Evolutionary conservation across 177 flowering plant genomes (phyloP).

Genomic region (Vitis hybrid): DNA sequence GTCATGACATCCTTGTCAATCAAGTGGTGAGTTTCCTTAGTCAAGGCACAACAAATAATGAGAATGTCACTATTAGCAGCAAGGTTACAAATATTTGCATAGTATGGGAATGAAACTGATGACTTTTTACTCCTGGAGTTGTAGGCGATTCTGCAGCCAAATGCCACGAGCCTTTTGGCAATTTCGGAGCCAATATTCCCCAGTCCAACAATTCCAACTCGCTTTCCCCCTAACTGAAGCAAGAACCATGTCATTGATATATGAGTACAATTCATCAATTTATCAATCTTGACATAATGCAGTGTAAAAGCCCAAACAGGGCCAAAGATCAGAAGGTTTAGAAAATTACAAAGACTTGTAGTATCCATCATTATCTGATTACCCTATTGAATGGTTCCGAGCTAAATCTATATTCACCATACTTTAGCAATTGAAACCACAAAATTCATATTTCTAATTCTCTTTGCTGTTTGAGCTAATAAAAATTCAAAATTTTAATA

Average conservation of each 20-base stretch:
- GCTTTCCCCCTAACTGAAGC: constrained; percentile 52
- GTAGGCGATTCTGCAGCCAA: constrained; percentile 56
- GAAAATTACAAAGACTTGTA: no score
- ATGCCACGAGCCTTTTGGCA: constrained; percentile 45
- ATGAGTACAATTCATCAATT: background rate
- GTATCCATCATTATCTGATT: no score
- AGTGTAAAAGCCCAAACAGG: no score
- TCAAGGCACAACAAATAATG: constrained; percentile 49
- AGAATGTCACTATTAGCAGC: constrained; percentile 49
- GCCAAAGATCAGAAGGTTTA: no score
- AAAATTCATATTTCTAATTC: no score
- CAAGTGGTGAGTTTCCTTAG: constrained; percentile 37
- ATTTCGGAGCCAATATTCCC: constrained; percentile 53
- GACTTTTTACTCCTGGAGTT: constrained; percentile 46
- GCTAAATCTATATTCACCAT: no score
- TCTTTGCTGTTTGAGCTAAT: no score
- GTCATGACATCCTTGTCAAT: constrained; percentile 38
- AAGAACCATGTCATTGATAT: constrained; percentile 1
- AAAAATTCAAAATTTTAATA: no score
- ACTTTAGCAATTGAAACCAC: no score
- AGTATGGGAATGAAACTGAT: constrained; percentile 31
- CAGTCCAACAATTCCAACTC: constrained; percentile 59
- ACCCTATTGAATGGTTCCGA: no score
- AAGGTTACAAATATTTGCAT: constrained; percentile 35
- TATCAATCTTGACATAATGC: background rate